These are phyloP conservation scores for Crucibulum laeve DNA, from an alignment of 768 basidiomycete species.

Conservation along the genomic window DNA sequence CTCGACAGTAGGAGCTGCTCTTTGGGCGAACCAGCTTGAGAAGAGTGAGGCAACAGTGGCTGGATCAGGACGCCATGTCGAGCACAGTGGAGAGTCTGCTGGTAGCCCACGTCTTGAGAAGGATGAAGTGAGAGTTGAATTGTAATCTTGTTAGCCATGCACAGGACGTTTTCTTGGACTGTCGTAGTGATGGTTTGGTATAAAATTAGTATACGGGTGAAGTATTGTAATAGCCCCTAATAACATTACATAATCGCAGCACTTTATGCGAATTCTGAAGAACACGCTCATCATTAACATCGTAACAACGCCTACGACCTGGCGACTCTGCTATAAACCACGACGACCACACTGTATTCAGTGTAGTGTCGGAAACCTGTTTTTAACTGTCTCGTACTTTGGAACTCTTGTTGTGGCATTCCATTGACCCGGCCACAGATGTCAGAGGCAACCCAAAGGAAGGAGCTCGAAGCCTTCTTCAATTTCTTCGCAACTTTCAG, in stretches of 20 bases:
- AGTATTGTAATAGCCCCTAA: too few species aligned
- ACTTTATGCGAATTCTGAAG: too few species aligned
- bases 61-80: slow-evolving; percentile 10
- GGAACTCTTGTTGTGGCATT: neutral
- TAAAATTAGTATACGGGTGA: too few species aligned
- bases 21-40: slow-evolving; percentile 72
- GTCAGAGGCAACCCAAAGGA: slow-evolving; percentile 35
- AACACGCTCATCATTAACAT: neutral
- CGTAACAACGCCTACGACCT: neutral
- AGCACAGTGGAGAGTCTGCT: slow-evolving; percentile 10
- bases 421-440: slow-evolving; percentile 13
- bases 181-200: too few species aligned
- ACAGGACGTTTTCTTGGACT: too few species aligned
- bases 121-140: slow-evolving; percentile 15
- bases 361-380: too few species aligned
- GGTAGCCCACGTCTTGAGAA: slow-evolving; percentile 7
- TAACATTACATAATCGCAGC: too few species aligned
- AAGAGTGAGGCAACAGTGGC: slow-evolving; percentile 16
- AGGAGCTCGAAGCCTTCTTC: slow-evolving; percentile 79
- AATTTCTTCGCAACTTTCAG: slow-evolving; percentile 75
- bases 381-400: too few species aligned
- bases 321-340: neutral
- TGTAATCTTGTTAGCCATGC: slow-evolving; percentile 4
- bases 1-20: slow-evolving; percentile 62
- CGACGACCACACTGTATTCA: too few species aligned